phyloP scores from a whole-genome alignment of 805 yeast species.

The Sugiyamaella valdiviana region DNA sequence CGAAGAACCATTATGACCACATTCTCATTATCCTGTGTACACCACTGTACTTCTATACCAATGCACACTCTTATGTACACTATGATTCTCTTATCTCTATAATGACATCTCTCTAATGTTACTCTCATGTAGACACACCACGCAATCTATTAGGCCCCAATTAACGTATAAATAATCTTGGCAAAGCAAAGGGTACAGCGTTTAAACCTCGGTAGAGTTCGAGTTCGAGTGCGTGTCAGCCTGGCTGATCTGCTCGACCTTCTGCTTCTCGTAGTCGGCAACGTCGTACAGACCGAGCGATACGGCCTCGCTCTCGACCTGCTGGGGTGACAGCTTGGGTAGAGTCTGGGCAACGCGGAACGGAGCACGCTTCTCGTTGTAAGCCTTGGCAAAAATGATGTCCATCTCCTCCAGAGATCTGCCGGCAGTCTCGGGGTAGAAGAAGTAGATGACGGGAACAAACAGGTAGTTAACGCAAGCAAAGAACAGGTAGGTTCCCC shows the following conservation, averaged over 20 bases:
- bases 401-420: conserved; percentile 71
- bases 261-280: conserved; percentile 12
- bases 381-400: conserved; percentile 49
- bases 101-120: neutral
- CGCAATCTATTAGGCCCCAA: neutral
- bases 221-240: neutral
- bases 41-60: neutral
- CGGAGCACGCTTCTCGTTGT: conserved; percentile 50
- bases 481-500: conserved; percentile 67
- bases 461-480: conserved; percentile 54
- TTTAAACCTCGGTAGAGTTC: neutral
- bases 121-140: neutral
- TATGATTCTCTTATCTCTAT: neutral
- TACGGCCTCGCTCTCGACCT: conserved; percentile 55
- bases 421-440: conserved; percentile 74
- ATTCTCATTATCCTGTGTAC: neutral
- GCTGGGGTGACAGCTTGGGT: conserved; percentile 52
- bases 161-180: neutral
- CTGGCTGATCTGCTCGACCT: conserved; percentile 5
- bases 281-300: conserved; percentile 44
- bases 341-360: conserved; percentile 58
- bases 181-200: neutral
- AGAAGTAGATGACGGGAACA: conserved; percentile 57
- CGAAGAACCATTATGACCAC: neutral
- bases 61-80: neutral